Evolutionary conservation across 1,284 basidiomycete genomes (phyloP).

Genomic region (Gymnopus androsaceus): DNA sequence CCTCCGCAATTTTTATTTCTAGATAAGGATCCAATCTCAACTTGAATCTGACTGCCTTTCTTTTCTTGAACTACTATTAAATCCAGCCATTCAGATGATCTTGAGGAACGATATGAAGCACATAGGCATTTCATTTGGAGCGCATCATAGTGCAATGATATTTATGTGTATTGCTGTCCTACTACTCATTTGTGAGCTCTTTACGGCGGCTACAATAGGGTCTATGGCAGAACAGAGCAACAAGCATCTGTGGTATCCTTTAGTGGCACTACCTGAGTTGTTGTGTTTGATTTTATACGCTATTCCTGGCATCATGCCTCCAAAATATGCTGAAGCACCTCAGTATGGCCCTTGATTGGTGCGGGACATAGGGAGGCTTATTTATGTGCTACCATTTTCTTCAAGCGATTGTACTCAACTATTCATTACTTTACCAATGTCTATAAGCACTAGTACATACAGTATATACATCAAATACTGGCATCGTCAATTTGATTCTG

Average conservation of each 20-base stretch:
- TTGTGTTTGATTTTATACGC: conserved; percentile 42
- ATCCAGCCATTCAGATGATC: neutral
- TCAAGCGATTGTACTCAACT: no score
- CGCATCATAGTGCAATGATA: conserved; percentile 35
- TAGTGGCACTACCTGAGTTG: conserved; percentile 45
- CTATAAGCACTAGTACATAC: no score
- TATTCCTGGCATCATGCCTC: conserved; percentile 44
- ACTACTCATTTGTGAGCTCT: conserved; percentile 43
- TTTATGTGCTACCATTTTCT: no score
- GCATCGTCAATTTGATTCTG: no score
- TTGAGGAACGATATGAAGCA: conserved; percentile 5
- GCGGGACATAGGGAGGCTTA: no score
- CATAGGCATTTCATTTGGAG: conserved; percentile 25
- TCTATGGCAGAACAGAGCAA: conserved; percentile 32
- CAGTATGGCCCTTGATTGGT: neutral
- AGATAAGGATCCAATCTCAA: no score
- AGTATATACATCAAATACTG: no score
- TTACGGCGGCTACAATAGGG: conserved; percentile 38
- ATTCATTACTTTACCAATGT: no score
- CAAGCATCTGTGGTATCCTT: conserved; percentile 49
- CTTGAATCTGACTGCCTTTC: no score
- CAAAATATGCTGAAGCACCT: conserved; percentile 8
- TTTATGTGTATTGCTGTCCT: conserved; percentile 40
- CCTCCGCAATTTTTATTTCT: no score
- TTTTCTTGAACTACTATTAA: no score